Evolutionary conservation across 257 asterid genomes (phyloP).

Genomic region (Galeopsis tetrahit): DNA sequence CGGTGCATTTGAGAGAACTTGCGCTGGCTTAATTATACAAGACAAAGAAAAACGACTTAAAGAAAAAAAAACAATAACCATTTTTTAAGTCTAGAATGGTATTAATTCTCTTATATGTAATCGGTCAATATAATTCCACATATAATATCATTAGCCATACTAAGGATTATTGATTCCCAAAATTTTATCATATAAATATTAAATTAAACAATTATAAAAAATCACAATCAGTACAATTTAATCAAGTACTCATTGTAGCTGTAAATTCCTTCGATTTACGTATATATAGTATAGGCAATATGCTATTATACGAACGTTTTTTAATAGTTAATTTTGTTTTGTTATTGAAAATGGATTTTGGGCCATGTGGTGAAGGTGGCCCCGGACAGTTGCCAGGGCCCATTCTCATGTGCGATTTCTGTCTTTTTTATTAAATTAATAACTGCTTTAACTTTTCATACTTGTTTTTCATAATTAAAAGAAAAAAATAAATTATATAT

Average conservation of each 20-base stretch:
- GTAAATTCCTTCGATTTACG: background rate
- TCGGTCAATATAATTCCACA: background rate
- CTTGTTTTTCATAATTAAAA: background rate
- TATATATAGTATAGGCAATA: background rate
- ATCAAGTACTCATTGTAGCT: background rate
- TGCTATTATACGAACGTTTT: background rate
- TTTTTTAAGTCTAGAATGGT: background rate
- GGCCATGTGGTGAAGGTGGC: conserved; percentile 53
- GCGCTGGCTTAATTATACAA: background rate
- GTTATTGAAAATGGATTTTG: conserved; percentile 24
- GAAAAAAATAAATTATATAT: background rate
- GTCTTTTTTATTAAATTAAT: conserved; percentile 29
- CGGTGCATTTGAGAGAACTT: too few relatives aligned
- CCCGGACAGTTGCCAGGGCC: conserved; percentile 41
- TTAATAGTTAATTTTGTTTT: background rate
- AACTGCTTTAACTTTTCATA: conserved; percentile 27
- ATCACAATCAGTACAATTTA: background rate
- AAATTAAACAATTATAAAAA: background rate
- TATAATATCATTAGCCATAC: background rate
- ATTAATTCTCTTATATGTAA: background rate
- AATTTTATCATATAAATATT: background rate
- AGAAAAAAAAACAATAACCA: background rate
- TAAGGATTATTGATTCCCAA: background rate
- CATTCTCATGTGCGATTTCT: conserved; percentile 47
- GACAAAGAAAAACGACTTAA: too few relatives aligned